These are phyloP conservation scores for Amylocystis lapponica DNA, from an alignment of 768 basidiomycete species.

Conservation along the genomic window DNA sequence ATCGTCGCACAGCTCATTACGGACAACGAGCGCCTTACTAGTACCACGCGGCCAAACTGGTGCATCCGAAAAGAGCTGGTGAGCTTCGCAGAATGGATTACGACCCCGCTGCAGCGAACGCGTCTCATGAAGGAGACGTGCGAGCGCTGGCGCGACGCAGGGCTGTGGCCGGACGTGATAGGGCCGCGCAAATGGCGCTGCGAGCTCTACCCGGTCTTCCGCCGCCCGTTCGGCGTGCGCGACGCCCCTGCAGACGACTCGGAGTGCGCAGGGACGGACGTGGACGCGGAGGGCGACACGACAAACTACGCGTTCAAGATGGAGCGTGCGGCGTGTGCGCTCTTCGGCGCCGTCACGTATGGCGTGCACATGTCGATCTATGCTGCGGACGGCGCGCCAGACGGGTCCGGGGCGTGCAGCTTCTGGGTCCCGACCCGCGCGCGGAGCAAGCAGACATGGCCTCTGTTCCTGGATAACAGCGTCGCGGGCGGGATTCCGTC, in stretches of 20 bases:
- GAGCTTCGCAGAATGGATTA: constrained; percentile 45
- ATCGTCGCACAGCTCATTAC: constrained; percentile 47
- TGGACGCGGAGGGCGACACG: constrained; percentile 20
- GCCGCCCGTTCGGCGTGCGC: constrained; percentile 57
- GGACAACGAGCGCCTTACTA: constrained; percentile 47
- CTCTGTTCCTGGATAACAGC: constrained; percentile 83
- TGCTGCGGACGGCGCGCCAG: constrained; percentile 38
- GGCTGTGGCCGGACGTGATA: constrained; percentile 57
- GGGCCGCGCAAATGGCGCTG: constrained; percentile 78
- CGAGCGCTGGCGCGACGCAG: constrained; percentile 68
- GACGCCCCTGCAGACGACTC: constrained; percentile 29
- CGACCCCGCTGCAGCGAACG: constrained; percentile 56
- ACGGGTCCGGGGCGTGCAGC: constrained; percentile 29
- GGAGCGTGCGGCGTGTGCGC: constrained; percentile 82
- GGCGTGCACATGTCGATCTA: constrained; percentile 89
- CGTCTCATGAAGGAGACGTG: constrained; percentile 59
- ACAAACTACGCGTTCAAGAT: constrained; percentile 78
- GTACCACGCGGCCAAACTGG: constrained; percentile 33
- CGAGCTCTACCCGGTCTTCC: constrained; percentile 79
- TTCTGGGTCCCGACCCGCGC: constrained; percentile 90
- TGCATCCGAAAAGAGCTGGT: constrained; percentile 34
- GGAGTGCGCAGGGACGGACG: neutral
- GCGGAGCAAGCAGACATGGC: constrained; percentile 86
- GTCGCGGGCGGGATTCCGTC: constrained; percentile 90
- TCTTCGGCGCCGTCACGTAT: constrained; percentile 89